Percentiles rank a stretch among this genome's conserved stretches.
phyloP scores from a whole-genome alignment of 805 yeast genomes.

The Grigorovia humatica region DNA sequence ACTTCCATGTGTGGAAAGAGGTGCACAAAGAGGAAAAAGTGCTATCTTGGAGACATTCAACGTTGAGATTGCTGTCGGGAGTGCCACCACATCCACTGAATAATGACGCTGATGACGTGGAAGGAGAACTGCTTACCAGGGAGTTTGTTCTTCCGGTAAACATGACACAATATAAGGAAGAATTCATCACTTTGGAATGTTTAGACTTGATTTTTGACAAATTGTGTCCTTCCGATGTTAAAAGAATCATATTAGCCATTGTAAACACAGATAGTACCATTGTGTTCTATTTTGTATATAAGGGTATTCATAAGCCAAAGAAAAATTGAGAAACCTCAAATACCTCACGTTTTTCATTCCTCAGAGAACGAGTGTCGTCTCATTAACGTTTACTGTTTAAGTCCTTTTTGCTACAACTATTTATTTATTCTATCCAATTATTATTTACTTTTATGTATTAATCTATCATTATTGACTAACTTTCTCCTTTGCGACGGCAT shows the following conservation, averaged over 20 bases:
- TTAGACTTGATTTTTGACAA: conserved; percentile 14
- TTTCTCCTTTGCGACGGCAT: conserved; percentile 12
- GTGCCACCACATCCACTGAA: conserved; percentile 16
- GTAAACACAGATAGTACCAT: conserved; percentile 58
- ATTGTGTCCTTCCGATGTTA: conserved; percentile 18
- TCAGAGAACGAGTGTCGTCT: not conserved
- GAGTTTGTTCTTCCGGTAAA: conserved; percentile 26
- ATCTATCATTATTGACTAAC: not conserved
- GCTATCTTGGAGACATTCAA: conserved; percentile 10
- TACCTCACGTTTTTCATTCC: too few species aligned
- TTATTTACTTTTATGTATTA: not conserved
- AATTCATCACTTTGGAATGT: conserved; percentile 16
- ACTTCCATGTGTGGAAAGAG: conserved; percentile 23
- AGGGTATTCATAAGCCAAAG: conserved; percentile 56
- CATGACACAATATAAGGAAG: conserved; percentile 19
- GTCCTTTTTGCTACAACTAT: not conserved
- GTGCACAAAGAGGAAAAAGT: conserved; percentile 10
- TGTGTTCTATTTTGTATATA: conserved; percentile 58
- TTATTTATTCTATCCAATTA: too few species aligned
- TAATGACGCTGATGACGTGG: conserved; percentile 13
- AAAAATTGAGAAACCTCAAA: conserved; percentile 30
- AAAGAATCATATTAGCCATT: conserved; percentile 43
- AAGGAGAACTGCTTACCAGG: not conserved
- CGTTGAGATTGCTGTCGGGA: conserved; percentile 13
- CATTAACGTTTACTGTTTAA: not conserved